phyloP scores from a whole-genome alignment of 78 protist species.

The Creolimax fragrantissima region DNA sequence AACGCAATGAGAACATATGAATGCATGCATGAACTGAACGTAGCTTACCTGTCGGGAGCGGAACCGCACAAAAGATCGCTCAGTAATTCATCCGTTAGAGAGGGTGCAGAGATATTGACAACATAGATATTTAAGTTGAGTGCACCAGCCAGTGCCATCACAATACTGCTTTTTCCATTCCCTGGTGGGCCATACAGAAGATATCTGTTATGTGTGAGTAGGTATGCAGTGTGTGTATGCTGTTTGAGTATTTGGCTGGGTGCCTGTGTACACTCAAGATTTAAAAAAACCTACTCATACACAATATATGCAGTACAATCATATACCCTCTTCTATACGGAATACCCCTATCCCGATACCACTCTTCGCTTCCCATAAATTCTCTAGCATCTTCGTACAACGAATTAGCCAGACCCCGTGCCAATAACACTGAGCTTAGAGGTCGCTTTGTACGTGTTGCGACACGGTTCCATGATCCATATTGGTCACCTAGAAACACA shows the following conservation, averaged over 20 bases:
- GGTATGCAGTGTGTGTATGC: not conserved
- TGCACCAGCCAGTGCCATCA: constrained; percentile 69
- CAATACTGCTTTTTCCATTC: constrained; percentile 66
- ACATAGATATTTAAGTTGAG: constrained; percentile 51
- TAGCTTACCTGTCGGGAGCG: not conserved
- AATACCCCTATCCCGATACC: constrained; percentile 71
- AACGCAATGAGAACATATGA: no score
- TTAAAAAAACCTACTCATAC: not conserved
- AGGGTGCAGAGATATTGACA: constrained; percentile 34
- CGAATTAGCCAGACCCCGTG: not conserved
- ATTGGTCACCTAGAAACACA: not conserved
- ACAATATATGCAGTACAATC: not conserved
- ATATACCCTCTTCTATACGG: constrained; percentile 89
- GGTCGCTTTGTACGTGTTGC: not conserved
- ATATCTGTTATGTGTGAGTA: not conserved
- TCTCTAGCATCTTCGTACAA: constrained; percentile 35
- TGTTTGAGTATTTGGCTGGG: not conserved
- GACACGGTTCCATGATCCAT: not conserved
- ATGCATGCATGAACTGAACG: no score
- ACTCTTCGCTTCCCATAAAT: constrained; percentile 39
- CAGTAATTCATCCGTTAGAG: not conserved
- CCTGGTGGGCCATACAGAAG: constrained; percentile 89
- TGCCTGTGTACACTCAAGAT: not conserved
- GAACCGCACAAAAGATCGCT: constrained; percentile 7
- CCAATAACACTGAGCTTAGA: not conserved